Evolutionary conservation across 208 protist genomes (phyloP).

Genomic region (Trypanosomatidae sp.): DNA sequence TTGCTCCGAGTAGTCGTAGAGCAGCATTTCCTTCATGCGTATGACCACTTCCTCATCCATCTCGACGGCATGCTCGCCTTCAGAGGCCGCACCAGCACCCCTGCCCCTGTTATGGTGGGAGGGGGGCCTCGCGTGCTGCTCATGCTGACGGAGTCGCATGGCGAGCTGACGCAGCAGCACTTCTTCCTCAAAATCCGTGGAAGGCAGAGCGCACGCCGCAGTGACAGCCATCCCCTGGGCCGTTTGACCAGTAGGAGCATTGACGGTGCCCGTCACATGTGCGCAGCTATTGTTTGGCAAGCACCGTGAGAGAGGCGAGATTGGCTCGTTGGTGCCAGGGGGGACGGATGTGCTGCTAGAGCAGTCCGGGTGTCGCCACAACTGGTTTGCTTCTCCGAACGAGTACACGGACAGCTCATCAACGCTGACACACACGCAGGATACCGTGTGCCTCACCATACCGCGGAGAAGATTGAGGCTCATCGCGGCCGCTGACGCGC

Average conservation of each 20-base stretch:
- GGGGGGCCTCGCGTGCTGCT: background rate
- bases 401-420: slow-evolving; percentile 79
- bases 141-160: background rate
- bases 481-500: background rate
- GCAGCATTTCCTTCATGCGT: slow-evolving; percentile 35
- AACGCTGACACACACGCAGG: slow-evolving; percentile 67
- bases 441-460: slow-evolving; percentile 33
- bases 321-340: background rate
- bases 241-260: background rate
- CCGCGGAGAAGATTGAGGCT: slow-evolving; percentile 13
- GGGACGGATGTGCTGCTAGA: background rate
- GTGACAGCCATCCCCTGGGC: background rate
- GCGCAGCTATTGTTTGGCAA: background rate
- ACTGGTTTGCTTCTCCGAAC: slow-evolving; percentile 43
- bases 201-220: background rate
- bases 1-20: slow-evolving; percentile 48
- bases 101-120: background rate
- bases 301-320: slow-evolving; percentile 16
- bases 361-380: slow-evolving; percentile 17
- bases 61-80: background rate
- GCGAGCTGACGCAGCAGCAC: slow-evolving; percentile 11
- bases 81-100: slow-evolving; percentile 6
- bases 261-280: background rate
- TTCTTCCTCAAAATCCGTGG: background rate
- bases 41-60: slow-evolving; percentile 12